phyloP scores from a whole-genome alignment of 805 yeast genomes.

The Candida hungchunana region DNA sequence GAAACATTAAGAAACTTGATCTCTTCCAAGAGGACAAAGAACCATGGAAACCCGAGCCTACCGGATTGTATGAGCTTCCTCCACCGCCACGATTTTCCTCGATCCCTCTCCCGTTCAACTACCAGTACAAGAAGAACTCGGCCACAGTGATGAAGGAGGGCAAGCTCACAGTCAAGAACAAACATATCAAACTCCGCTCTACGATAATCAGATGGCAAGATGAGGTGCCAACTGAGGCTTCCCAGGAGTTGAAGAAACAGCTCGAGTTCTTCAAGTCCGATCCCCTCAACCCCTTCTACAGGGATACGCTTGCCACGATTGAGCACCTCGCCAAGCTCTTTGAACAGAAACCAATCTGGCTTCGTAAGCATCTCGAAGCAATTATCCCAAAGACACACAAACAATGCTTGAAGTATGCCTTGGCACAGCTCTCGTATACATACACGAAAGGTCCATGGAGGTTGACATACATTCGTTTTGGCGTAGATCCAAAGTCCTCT shows the following conservation, averaged over 20 bases:
- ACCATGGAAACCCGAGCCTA: slow-evolving; percentile 30
- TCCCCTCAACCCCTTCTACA: slow-evolving; percentile 23
- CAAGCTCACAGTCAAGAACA: slow-evolving; percentile 41
- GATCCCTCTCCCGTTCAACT: slow-evolving; percentile 70
- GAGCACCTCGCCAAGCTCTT: slow-evolving; percentile 42
- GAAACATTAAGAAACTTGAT: slow-evolving; percentile 36
- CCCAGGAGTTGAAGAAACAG: slow-evolving; percentile 45
- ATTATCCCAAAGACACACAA: slow-evolving; percentile 44
- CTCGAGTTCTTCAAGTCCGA: slow-evolving; percentile 34
- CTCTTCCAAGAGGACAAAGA: slow-evolving; percentile 31
- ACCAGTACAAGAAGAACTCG: slow-evolving; percentile 74
- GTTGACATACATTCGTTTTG: slow-evolving; percentile 73
- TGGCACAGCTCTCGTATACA: slow-evolving; percentile 80
- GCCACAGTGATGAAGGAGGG: slow-evolving; percentile 43
- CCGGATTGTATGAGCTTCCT: slow-evolving; percentile 49
- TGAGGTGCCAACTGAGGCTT: slow-evolving; percentile 45
- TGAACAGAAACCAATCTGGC: slow-evolving; percentile 76
- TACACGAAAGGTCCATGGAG: slow-evolving; percentile 95
- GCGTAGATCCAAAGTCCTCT: slow-evolving; percentile 68
- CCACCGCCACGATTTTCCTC: slow-evolving; percentile 87
- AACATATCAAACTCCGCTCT: slow-evolving; percentile 48
- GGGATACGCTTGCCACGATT: slow-evolving; percentile 29
- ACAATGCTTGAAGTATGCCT: slow-evolving; percentile 59
- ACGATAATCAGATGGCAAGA: slow-evolving; percentile 48
- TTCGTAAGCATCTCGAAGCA: slow-evolving; percentile 63